Conservation (phyloP, 23 red algal species). For the Rhodosorus marinus region DNA sequence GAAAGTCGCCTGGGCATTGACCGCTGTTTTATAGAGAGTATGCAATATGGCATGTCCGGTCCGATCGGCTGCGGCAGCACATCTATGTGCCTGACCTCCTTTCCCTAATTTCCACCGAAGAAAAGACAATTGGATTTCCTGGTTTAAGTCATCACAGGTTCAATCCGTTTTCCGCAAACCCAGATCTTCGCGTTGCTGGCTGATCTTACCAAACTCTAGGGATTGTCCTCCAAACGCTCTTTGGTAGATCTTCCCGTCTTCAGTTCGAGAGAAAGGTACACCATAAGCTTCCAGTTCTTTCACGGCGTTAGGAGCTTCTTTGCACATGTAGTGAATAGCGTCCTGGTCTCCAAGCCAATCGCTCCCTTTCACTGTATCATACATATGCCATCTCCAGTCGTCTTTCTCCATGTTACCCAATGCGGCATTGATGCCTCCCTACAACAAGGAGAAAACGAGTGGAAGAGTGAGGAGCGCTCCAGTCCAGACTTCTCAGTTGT, state of each 20-base stretch:
- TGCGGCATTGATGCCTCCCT: slow-evolving; percentile 86
- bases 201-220: slow-evolving; percentile 67
- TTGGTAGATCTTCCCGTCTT: slow-evolving; percentile 77
- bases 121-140: too few species aligned
- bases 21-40: slow-evolving; percentile 69
- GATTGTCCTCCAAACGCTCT: slow-evolving; percentile 89
- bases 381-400: slow-evolving; percentile 99
- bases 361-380: slow-evolving; percentile 87
- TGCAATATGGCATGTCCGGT: slow-evolving; percentile 91
- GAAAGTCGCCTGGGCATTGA: slow-evolving; percentile 78
- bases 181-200: too few species aligned
- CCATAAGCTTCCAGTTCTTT: slow-evolving; percentile 91
- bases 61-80: slow-evolving; percentile 89
- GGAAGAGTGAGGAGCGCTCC: neutral
- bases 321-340: slow-evolving; percentile 92
- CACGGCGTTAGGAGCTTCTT: slow-evolving; percentile 61
- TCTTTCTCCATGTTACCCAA: slow-evolving; percentile 83
- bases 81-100: slow-evolving; percentile 87
- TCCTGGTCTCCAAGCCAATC: slow-evolving; percentile 95
- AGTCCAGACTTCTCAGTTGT: too few species aligned
- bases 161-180: too few species aligned
- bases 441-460: neutral
- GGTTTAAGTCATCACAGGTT: too few species aligned
- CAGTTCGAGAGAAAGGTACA: slow-evolving; percentile 80
- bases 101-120: too few species aligned